These are phyloP conservation scores for Chrysochromulina parva DNA, from an alignment of 78 protist genomes.

Conservation along the genomic window DNA sequence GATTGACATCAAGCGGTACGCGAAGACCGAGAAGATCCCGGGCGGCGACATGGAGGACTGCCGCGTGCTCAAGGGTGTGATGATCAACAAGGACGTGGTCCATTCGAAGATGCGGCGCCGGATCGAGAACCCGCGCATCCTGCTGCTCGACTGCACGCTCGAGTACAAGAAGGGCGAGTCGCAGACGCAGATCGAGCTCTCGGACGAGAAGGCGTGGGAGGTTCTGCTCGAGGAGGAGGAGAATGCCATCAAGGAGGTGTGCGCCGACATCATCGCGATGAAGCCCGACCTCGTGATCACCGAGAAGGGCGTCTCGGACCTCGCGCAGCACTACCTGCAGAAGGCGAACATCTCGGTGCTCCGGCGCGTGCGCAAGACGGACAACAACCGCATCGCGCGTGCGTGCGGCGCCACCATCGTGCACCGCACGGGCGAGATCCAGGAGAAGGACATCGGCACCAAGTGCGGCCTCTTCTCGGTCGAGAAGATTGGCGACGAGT, in stretches of 20 bases:
- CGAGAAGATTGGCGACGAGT: constrained; percentile 97
- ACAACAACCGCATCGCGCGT: constrained; percentile 98
- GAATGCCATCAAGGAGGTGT: constrained; percentile 81
- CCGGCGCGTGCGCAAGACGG: constrained; percentile 96
- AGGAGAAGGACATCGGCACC: constrained; percentile 95
- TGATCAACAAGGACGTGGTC: constrained; percentile 97
- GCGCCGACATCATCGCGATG: constrained; percentile 82
- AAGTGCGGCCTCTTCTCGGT: constrained; percentile 71
- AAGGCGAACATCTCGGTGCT: constrained; percentile 85
- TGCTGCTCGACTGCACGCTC: constrained; percentile 96
- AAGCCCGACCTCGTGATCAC: constrained; percentile 99
- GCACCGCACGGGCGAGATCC: constrained; percentile 88
- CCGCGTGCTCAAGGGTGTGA: constrained; percentile 92
- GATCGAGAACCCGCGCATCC: constrained; percentile 95
- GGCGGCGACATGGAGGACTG: constrained; percentile 96
- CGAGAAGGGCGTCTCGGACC: constrained; percentile 96
- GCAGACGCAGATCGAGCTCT: constrained; percentile 89
- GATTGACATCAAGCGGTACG: constrained; percentile 93
- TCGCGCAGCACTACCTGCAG: constrained; percentile 91
- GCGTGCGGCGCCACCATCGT: constrained; percentile 96
- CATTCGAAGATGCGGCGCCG: constrained; percentile 95
- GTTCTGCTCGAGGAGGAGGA: constrained; percentile 86
- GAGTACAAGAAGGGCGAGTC: constrained; percentile 98
- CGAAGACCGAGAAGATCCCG: constrained; percentile 78
- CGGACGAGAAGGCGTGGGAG: constrained; percentile 69